phyloP scores from a whole-genome alignment of 2,329 filamentous ascomycete genomes.

The Neopestalotiopsis clavispora region DNA sequence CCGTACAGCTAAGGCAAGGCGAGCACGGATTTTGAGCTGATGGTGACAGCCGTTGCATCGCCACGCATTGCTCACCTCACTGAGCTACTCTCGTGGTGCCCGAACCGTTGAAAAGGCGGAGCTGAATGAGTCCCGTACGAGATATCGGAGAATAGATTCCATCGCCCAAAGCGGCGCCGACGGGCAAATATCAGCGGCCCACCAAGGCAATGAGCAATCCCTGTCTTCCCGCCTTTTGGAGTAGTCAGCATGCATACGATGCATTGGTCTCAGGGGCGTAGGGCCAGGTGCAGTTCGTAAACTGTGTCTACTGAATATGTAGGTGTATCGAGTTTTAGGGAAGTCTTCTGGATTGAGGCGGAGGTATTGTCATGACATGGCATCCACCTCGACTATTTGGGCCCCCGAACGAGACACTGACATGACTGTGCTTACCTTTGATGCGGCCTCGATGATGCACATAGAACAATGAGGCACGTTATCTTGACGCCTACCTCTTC shows the following conservation, averaged over 20 bases:
- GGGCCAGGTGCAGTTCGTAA: neutral
- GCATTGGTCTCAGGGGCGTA: neutral
- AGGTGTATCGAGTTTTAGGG: neutral
- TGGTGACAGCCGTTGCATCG: neutral
- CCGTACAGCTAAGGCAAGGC: neutral
- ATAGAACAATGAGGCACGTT: neutral
- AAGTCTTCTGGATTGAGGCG: neutral
- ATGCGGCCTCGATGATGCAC: neutral
- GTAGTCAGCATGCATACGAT: neutral
- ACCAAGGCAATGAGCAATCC: neutral
- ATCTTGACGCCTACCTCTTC: neutral
- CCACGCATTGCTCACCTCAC: neutral
- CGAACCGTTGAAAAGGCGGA: conserved; percentile 4
- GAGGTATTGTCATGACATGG: neutral
- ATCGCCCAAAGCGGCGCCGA: neutral
- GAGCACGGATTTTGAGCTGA: neutral
- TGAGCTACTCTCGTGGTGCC: neutral
- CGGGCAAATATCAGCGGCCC: neutral
- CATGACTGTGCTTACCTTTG: neutral
- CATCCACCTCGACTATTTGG: neutral
- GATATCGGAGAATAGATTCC: neutral
- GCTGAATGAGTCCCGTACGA: neutral
- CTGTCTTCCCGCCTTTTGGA: neutral
- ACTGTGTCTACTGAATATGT: neutral
- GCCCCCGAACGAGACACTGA: neutral